phyloP scores from a whole-genome alignment of 441 rosid species.

The Erodium moschatum region DNA sequence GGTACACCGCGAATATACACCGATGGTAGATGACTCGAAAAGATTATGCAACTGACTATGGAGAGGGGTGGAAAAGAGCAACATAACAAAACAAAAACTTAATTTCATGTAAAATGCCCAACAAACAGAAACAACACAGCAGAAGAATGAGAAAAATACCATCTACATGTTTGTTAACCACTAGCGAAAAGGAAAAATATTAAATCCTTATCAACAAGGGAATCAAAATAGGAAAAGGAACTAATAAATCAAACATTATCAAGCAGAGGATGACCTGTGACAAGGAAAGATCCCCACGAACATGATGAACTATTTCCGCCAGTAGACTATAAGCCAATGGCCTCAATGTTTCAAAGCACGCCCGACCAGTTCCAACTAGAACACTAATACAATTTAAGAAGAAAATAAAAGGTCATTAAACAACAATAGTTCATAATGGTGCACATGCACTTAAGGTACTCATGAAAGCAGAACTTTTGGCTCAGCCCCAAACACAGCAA shows the following conservation, averaged over 20 bases:
- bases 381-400: neutral
- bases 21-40: neutral
- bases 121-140: neutral
- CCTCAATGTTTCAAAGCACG: constrained; percentile 92
- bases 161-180: constrained; percentile 7
- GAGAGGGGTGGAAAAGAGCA: neutral
- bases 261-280: constrained; percentile 50
- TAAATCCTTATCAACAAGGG: constrained; percentile 14
- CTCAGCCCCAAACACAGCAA: neutral
- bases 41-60: neutral
- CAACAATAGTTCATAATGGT: neutral
- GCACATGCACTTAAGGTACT: neutral
- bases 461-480: neutral
- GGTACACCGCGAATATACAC: neutral
- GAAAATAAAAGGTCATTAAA: constrained; percentile 1
- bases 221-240: constrained; percentile 11
- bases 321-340: constrained; percentile 96
- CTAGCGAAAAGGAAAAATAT: constrained; percentile 8
- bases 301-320: constrained; percentile 99
- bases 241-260: neutral
- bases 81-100: neutral
- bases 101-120: neutral
- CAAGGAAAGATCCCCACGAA: constrained; percentile 76
- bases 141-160: neutral
- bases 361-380: constrained; percentile 91